Percentiles rank a stretch among this genome's conserved stretches.
These are phyloP conservation scores for Colletotrichum karsti DNA, from an alignment of 2,329 filamentous ascomycete species.

Conservation along the genomic window DNA sequence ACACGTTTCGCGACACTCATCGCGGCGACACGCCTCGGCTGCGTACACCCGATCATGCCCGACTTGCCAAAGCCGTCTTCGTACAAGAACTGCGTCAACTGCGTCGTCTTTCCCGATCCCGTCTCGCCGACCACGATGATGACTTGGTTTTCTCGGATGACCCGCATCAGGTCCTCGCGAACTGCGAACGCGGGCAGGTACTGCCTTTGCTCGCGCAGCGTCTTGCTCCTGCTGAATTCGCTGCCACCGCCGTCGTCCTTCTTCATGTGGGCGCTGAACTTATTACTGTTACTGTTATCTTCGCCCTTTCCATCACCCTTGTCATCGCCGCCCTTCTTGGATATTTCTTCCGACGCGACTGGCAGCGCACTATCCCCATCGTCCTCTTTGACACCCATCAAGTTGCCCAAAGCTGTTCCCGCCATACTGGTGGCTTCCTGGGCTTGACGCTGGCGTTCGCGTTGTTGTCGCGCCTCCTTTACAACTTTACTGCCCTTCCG, in stretches of 20 bases:
- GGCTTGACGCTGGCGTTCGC: conserved; percentile 92
- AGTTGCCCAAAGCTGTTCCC: conserved; percentile 89
- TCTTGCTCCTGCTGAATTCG: conserved; percentile 92
- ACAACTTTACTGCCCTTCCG: conserved; percentile 94
- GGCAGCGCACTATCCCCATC: conserved; percentile 90
- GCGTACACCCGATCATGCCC: conserved; percentile 95
- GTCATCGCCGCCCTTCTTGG: conserved; percentile 49
- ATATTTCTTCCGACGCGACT: conserved; percentile 75
- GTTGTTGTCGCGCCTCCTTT: conserved; percentile 88
- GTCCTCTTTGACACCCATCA: conserved; percentile 95
- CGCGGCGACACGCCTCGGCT: conserved; percentile 93
- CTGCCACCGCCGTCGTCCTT: conserved; percentile 84
- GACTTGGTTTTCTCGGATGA: conserved; percentile 97
- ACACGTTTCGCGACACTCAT: conserved; percentile 99
- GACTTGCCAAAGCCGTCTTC: conserved; percentile 91
- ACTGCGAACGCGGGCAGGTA: conserved; percentile 96
- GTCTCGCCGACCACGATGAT: conserved; percentile 97
- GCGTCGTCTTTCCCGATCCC: conserved; percentile 96
- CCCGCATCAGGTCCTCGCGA: conserved; percentile 87
- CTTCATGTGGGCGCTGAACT: conserved; percentile 92
- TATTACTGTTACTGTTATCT: conserved; percentile 55
- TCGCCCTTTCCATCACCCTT: conserved; percentile 52
- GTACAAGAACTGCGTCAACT: conserved; percentile 93
- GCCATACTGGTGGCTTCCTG: conserved; percentile 94
- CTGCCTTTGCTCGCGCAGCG: conserved; percentile 88